A percentile compares a stretch with the other conserved stretches of the same genome.
Conservation (phyloP, 805 yeast genomes). For the Lachancea cidri region DNA sequence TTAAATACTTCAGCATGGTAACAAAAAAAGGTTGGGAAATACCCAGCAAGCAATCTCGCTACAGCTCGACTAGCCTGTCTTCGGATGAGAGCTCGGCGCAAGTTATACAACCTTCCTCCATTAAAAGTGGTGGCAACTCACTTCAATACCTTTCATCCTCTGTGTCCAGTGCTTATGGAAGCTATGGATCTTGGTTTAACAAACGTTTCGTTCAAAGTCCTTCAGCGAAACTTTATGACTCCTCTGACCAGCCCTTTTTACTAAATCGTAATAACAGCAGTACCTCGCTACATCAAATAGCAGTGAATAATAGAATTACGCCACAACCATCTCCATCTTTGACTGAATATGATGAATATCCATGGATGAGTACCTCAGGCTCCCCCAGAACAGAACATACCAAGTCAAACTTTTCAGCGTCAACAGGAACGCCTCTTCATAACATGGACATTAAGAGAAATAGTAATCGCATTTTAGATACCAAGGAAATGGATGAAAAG, state of each 20-base stretch:
- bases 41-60: conserved; percentile 29
- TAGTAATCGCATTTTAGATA: conserved; percentile 25
- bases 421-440: neutral
- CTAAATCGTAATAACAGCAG: conserved; percentile 26
- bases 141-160: conserved; percentile 37
- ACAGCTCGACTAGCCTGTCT: conserved; percentile 29
- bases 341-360: conserved; percentile 38
- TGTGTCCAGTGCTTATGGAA: conserved; percentile 30
- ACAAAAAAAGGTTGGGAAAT: conserved; percentile 38
- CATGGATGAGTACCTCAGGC: conserved; percentile 34
- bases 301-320: conserved; percentile 18
- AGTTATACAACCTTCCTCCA: conserved; percentile 33
- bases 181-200: conserved; percentile 34
- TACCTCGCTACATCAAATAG: conserved; percentile 24
- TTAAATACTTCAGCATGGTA: conserved; percentile 3
- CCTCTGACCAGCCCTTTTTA: conserved; percentile 25
- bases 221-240: conserved; percentile 18
- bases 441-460: conserved; percentile 17
- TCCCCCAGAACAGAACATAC: conserved; percentile 21
- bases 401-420: conserved; percentile 1
- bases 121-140: conserved; percentile 35
- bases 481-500: conserved; percentile 26
- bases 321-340: conserved; percentile 35
- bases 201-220: conserved; percentile 26
- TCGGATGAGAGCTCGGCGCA: conserved; percentile 29